These are phyloP conservation scores for Hydrangea macrophylla DNA, from an alignment of 148 eudicot species.

Conservation along the genomic window DNA sequence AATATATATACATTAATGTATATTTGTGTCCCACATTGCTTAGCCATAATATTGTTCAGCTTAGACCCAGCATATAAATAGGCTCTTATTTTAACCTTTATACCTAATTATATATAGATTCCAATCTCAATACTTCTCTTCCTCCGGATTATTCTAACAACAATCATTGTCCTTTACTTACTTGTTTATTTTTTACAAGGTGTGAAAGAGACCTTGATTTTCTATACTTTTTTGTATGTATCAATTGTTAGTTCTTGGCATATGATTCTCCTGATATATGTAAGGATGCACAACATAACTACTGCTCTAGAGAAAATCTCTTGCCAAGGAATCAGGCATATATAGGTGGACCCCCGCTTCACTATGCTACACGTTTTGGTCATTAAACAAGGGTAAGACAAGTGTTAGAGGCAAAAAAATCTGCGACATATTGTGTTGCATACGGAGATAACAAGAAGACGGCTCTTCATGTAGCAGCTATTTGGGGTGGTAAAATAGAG, in stretches of 20 bases:
- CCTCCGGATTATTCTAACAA: too few relatives aligned
- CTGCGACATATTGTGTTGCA: background rate
- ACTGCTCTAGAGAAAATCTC: constrained; percentile 3
- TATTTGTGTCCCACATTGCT: too few relatives aligned
- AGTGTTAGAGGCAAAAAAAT: background rate
- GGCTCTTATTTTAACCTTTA: too few relatives aligned
- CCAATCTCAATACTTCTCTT: too few relatives aligned
- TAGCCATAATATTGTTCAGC: too few relatives aligned
- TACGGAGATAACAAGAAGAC: constrained; percentile 12
- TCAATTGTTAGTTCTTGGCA: background rate
- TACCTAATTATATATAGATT: too few relatives aligned
- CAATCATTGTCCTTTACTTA: too few relatives aligned
- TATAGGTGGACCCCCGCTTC: constrained; percentile 15
- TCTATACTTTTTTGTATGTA: too few relatives aligned
- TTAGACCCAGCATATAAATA: too few relatives aligned
- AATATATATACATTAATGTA: too few relatives aligned
- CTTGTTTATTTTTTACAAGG: too few relatives aligned
- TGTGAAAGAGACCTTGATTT: too few relatives aligned
- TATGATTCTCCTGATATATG: background rate
- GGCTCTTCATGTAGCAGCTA: constrained; percentile 19
- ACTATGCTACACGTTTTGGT: constrained; percentile 15
- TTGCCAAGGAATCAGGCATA: constrained; percentile 3
- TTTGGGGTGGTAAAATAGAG: background rate
- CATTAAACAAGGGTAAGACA: background rate
- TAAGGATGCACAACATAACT: constrained; percentile 10